Conservation (phyloP, 2,329 filamentous ascomycete species). For the Claviceps digitariae region DNA sequence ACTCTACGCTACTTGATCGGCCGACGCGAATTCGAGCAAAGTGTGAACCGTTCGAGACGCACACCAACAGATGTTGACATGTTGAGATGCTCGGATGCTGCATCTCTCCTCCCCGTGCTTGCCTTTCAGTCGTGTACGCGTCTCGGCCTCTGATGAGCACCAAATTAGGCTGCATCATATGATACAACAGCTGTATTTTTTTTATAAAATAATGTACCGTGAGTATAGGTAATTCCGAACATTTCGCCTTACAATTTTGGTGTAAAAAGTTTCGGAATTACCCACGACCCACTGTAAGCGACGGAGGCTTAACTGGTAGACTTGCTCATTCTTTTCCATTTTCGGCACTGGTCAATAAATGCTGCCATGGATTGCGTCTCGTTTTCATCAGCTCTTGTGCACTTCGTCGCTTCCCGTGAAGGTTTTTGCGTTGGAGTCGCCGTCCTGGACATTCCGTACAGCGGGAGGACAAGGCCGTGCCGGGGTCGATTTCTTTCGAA, state of each 20-base stretch:
- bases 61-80: neutral
- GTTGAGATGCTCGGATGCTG: neutral
- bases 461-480: neutral
- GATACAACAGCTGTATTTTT: neutral
- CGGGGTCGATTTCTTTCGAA: conserved; percentile 22
- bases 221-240: no score
- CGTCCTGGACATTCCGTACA: neutral
- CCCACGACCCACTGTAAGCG: neutral
- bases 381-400: neutral
- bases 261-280: no score
- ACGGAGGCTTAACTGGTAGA: neutral
- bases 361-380: neutral
- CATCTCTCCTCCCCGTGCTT: neutral
- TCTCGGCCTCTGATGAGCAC: neutral
- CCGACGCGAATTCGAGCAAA: neutral
- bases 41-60: neutral
- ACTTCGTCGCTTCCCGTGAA: neutral
- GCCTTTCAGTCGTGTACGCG: neutral
- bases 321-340: neutral
- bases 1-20: neutral
- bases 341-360: neutral
- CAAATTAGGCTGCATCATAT: no score
- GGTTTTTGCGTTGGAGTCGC: neutral
- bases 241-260: no score
- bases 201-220: no score